These are phyloP conservation scores for Lichtheimia corymbifera DNA, from an alignment of 371 early-diverging fungal species.

Conservation along the genomic window DNA sequence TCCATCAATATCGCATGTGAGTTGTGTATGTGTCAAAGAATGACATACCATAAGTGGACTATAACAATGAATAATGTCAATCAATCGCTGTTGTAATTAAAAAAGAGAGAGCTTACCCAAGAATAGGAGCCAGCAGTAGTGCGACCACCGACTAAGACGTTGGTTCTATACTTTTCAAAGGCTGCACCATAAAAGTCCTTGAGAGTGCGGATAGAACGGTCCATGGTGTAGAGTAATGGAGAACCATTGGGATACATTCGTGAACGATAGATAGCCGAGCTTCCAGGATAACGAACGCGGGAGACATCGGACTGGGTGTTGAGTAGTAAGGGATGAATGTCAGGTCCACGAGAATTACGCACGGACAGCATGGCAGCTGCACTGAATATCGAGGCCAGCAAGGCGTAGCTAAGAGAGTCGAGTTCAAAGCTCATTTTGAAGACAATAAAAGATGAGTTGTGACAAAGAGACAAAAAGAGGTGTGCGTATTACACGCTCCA, in stretches of 20 bases:
- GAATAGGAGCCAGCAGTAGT: constrained; percentile 4
- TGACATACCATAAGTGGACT: constrained; percentile 29
- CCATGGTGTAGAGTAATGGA: constrained; percentile 45
- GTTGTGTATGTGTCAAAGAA: background rate
- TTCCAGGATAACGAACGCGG: constrained; percentile 62
- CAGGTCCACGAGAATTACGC: constrained; percentile 65
- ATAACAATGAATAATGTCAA: too few relatives aligned
- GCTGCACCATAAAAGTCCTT: constrained; percentile 52
- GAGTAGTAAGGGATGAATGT: constrained; percentile 77
- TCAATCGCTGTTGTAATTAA: background rate
- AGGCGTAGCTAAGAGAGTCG: constrained; percentile 43
- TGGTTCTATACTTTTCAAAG: constrained; percentile 31
- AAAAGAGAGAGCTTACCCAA: background rate
- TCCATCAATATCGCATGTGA: background rate
- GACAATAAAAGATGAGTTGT: too few relatives aligned
- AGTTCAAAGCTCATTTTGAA: constrained; percentile 39
- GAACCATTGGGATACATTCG: constrained; percentile 64
- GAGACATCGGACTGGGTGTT: constrained; percentile 71
- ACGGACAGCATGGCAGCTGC: constrained; percentile 46
- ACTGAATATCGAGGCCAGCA: constrained; percentile 43
- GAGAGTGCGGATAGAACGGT: constrained; percentile 51
- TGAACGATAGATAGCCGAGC: constrained; percentile 74
- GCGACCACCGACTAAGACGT: constrained; percentile 26
- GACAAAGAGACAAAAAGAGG: too few relatives aligned
- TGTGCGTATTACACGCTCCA: too few relatives aligned